Evolutionary conservation across 2,329 filamentous ascomycete species (phyloP).

Genomic region (Alternaria gaisen): DNA sequence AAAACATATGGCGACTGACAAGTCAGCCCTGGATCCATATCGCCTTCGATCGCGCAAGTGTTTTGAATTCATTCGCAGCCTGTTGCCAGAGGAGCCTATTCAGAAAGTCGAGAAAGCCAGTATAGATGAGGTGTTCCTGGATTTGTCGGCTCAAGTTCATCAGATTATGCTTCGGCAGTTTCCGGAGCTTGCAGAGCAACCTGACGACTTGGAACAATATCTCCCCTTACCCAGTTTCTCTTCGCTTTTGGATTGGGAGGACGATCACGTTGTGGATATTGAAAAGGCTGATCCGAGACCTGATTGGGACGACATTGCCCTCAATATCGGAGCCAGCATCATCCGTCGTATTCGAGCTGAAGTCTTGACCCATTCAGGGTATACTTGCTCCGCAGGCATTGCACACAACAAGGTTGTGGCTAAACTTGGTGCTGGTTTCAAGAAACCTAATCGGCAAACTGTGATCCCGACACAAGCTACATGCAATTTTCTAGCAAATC

Average conservation of each 20-base stretch:
- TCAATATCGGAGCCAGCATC: conserved; percentile 88
- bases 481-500: conserved; percentile 74
- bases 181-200: conserved; percentile 71
- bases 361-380: conserved; percentile 75
- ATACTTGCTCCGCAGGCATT: conserved; percentile 91
- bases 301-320: conserved; percentile 96
- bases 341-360: conserved; percentile 77
- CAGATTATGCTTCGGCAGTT: conserved; percentile 77
- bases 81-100: conserved; percentile 66
- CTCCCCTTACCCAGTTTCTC: conserved; percentile 78
- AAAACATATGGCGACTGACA: conserved; percentile 83
- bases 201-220: conserved; percentile 76
- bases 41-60: conserved; percentile 86
- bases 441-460: conserved; percentile 94
- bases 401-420: conserved; percentile 94
- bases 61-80: conserved; percentile 77
- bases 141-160: conserved; percentile 74
- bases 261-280: conserved; percentile 82
- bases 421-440: conserved; percentile 88
- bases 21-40: conserved; percentile 94
- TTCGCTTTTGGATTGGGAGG: conserved; percentile 80
- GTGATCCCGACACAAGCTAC: conserved; percentile 88
- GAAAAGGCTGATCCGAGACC: conserved; percentile 78
- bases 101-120: conserved; percentile 90
- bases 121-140: conserved; percentile 95